Conservation (phyloP, 441 rosid genomes). For the Populus hybrid region DNA sequence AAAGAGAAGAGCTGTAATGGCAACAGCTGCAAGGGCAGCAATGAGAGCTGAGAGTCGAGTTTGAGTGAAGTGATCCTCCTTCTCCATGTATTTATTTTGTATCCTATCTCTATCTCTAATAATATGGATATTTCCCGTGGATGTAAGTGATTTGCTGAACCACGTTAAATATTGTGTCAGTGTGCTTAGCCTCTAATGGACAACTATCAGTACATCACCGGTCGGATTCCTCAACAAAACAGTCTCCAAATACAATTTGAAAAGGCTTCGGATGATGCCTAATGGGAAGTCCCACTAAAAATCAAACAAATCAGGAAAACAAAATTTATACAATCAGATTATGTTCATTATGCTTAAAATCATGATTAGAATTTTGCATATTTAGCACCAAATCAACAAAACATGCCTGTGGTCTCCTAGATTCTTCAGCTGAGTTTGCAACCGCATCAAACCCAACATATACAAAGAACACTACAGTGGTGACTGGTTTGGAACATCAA, state of each 20-base stretch:
- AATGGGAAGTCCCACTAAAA: constrained; percentile 87
- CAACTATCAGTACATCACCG: no score
- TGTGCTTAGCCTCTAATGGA: no score
- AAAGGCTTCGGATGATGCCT: constrained; percentile 89
- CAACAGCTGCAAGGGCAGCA: no score
- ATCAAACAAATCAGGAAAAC: constrained; percentile 10
- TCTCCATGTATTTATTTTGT: no score
- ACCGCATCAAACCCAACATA: constrained; percentile 99
- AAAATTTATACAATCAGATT: constrained; percentile 11
- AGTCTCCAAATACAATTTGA: constrained; percentile 76
- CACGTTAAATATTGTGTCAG: no score
- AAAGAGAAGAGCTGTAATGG: no score
- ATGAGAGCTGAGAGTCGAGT: no score
- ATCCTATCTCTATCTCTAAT: no score
- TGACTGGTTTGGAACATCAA: constrained; percentile 87
- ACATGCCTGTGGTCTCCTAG: constrained; percentile 80
- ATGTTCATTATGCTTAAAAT: not conserved
- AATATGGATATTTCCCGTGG: no score
- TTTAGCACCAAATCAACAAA: constrained; percentile 14
- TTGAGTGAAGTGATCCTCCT: no score
- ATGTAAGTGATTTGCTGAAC: no score
- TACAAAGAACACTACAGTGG: constrained; percentile 97
- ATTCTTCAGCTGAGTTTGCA: constrained; percentile 96
- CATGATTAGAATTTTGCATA: not conserved
- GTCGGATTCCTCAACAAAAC: no score